Evolutionary conservation across 345 rosid species (phyloP).

Genomic region (Linum usitatissimum): DNA sequence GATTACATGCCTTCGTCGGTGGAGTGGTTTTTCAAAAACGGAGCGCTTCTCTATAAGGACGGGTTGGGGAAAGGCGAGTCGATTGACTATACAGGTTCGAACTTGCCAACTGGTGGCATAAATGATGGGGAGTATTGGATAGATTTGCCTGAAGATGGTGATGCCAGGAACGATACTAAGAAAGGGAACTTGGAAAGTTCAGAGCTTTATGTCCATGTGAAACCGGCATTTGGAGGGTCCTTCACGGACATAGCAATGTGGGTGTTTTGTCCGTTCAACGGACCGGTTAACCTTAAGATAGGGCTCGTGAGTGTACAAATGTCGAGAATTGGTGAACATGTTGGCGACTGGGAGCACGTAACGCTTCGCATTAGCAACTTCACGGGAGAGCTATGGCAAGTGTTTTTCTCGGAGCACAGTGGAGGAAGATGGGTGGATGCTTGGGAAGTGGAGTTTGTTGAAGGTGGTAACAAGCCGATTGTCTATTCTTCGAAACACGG

Average conservation of each 20-base stretch:
- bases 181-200: conserved; percentile 60
- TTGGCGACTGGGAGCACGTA: conserved; percentile 88
- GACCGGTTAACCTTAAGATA: conserved; percentile 71
- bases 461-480: conserved; percentile 39
- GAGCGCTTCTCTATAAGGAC: conserved; percentile 47
- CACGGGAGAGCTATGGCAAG: conserved; percentile 70
- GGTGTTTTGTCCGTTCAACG: conserved; percentile 88
- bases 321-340: conserved; percentile 69
- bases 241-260: conserved; percentile 88
- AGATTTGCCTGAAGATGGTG: conserved; percentile 56
- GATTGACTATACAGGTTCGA: conserved; percentile 45
- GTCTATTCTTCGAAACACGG: conserved; percentile 80
- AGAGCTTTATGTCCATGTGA: conserved; percentile 77
- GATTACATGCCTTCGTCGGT: conserved; percentile 79
- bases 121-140: conserved; percentile 75
- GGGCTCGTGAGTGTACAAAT: conserved; percentile 55
- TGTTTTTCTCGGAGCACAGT: conserved; percentile 78
- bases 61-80: conserved; percentile 37
- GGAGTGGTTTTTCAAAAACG: conserved; percentile 80
- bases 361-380: conserved; percentile 80
- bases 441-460: conserved; percentile 48
- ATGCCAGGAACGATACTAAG: conserved; percentile 36
- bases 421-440: conserved; percentile 81
- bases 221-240: conserved; percentile 82
- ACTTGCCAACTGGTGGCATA: conserved; percentile 58